A percentile compares a stretch with the other conserved stretches of the same genome.
phyloP scores from a whole-genome alignment of 1,284 basidiomycete genomes.

The Cutaneotrichosporon dermatis region DNA sequence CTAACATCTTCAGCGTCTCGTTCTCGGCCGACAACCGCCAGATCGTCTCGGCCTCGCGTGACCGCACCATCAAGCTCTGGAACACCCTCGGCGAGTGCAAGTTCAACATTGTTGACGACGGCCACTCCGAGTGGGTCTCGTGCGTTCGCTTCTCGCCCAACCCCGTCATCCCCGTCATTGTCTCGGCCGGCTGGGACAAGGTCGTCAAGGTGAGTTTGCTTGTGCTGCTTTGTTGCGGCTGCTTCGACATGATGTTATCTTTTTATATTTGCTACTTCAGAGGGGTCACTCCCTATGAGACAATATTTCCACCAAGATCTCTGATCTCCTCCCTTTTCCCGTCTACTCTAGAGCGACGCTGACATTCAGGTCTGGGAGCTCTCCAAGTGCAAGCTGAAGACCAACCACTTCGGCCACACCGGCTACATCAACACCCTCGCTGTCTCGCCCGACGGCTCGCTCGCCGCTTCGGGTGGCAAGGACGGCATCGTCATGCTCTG shows the following conservation, averaged over 20 bases:
- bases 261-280: slow-evolving; percentile 80
- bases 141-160: slow-evolving; percentile 99
- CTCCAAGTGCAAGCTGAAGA: slow-evolving; percentile 99
- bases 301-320: slow-evolving; percentile 69
- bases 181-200: slow-evolving; percentile 99
- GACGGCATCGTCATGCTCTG: slow-evolving; percentile 99
- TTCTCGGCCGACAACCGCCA: slow-evolving; percentile 98
- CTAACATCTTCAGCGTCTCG: slow-evolving; percentile 58
- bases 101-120: slow-evolving; percentile 99
- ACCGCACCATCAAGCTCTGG: slow-evolving; percentile 99
- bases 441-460: slow-evolving; percentile 97
- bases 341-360: slow-evolving; percentile 13
- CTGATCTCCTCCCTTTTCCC: slow-evolving; percentile 52
- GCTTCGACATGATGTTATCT: slow-evolving; percentile 53
- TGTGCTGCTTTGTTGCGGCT: slow-evolving; percentile 6
- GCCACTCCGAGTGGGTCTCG: slow-evolving; percentile 96
- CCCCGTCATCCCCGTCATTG: slow-evolving; percentile 95
- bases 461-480: slow-evolving; percentile 98
- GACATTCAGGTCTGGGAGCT: slow-evolving; percentile 91
- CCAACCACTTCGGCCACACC: slow-evolving; percentile 99
- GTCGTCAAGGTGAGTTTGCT: slow-evolving; percentile 84
- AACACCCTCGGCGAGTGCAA: slow-evolving; percentile 99
- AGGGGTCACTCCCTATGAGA: slow-evolving; percentile 66
- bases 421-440: slow-evolving; percentile 99
- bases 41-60: slow-evolving; percentile 97